Percentiles rank a stretch among this genome's conserved stretches.
Conservation (phyloP, 2,329 filamentous ascomycete genomes). For the Alternaria dauci region DNA sequence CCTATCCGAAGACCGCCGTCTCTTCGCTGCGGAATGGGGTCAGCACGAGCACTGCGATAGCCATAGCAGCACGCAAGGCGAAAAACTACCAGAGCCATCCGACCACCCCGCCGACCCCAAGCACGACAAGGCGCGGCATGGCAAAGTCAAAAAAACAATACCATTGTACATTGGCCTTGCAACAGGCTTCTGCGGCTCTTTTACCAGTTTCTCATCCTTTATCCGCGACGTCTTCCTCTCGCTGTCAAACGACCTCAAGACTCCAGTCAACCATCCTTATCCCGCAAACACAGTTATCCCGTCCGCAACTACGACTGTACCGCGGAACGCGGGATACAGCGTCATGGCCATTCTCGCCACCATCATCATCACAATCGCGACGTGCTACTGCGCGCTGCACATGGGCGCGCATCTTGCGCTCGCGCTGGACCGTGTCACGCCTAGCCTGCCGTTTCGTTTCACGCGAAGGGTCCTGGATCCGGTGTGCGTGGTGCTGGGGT, state of each 20-base stretch:
- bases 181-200: constrained; percentile 87
- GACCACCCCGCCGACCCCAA: constrained; percentile 11
- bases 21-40: constrained; percentile 77
- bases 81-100: constrained; percentile 29
- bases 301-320: constrained; percentile 42
- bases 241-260: constrained; percentile 74
- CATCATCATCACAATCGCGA: constrained; percentile 72
- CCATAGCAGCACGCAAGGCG: neutral
- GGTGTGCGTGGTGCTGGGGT: constrained; percentile 69
- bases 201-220: constrained; percentile 90
- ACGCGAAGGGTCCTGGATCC: constrained; percentile 71
- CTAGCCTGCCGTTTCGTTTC: constrained; percentile 66
- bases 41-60: constrained; percentile 4
- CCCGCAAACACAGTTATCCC: constrained; percentile 39
- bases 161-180: constrained; percentile 87
- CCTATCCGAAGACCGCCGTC: constrained; percentile 76
- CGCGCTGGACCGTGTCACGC: constrained; percentile 65
- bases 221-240: constrained; percentile 82
- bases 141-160: constrained; percentile 79
- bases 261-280: constrained; percentile 55
- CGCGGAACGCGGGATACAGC: constrained; percentile 77
- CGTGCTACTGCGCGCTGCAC: constrained; percentile 74
- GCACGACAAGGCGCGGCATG: constrained; percentile 40
- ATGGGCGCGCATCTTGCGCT: constrained; percentile 79
- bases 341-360: constrained; percentile 83